These are phyloP conservation scores for Pleodorina starrii DNA, from an alignment of 139 green algal species.

Conservation along the genomic window DNA sequence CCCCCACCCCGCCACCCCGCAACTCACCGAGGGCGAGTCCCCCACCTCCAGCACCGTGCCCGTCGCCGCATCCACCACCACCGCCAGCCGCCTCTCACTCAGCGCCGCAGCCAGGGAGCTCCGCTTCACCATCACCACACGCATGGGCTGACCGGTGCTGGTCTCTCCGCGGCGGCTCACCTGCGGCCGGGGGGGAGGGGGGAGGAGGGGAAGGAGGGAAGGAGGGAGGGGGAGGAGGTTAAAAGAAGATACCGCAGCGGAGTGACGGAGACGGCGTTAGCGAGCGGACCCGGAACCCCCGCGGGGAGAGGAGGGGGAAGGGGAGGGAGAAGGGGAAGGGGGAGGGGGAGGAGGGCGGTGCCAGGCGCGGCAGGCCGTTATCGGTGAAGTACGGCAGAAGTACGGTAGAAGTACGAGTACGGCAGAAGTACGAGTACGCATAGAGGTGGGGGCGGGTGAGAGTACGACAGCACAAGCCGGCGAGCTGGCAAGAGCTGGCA, in stretches of 20 bases:
- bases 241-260: too few species aligned
- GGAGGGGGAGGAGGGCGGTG: not conserved
- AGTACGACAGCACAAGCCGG: too few species aligned
- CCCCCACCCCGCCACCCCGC: too few species aligned
- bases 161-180: slow-evolving; percentile 5
- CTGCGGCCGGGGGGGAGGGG: not conserved
- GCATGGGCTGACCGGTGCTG: not conserved
- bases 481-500: too few species aligned
- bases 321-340: not conserved
- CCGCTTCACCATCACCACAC: not conserved
- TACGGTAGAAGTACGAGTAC: too few species aligned
- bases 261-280: too few species aligned
- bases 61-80: slow-evolving; percentile 36
- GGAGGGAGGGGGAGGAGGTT: not conserved
- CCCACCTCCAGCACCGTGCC: slow-evolving; percentile 27
- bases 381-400: too few species aligned
- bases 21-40: slow-evolving; percentile 5
- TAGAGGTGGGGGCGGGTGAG: too few species aligned
- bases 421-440: too few species aligned
- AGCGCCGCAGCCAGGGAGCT: slow-evolving; percentile 2
- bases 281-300: too few species aligned
- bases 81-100: slow-evolving; percentile 1
- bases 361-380: too few species aligned
- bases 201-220: not conserved
- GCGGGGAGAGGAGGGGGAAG: not conserved